A percentile compares a stretch with the other conserved stretches of the same genome.
Conservation (phyloP, 2,329 filamentous ascomycete species). For the Colletotrichum falcatum region DNA sequence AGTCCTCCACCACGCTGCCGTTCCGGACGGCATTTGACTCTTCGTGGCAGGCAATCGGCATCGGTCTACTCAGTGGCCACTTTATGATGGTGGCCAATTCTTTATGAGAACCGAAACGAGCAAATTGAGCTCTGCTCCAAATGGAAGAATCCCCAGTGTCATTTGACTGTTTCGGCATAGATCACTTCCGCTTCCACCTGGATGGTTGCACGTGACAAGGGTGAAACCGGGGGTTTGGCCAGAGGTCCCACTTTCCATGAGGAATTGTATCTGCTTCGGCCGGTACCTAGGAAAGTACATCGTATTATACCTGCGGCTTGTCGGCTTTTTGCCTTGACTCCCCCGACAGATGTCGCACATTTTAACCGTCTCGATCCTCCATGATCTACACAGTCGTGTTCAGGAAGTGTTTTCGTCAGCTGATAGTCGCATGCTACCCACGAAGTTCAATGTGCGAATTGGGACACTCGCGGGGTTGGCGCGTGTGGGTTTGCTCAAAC, state of each 20-base stretch:
- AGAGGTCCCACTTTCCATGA: background rate
- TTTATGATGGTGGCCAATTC: background rate
- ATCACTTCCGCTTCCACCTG: background rate
- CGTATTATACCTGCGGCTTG: background rate
- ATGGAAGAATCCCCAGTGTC: background rate
- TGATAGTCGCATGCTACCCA: background rate
- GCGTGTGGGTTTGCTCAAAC: background rate
- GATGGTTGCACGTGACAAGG: background rate
- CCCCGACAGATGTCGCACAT: background rate
- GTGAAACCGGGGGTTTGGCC: background rate
- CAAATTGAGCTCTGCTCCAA: background rate
- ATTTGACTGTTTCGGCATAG: background rate
- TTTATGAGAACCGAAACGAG: background rate
- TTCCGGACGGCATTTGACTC: background rate
- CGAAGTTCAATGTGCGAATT: background rate
- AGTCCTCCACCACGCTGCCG: background rate
- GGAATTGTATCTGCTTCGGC: too few relatives aligned
- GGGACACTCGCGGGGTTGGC: background rate
- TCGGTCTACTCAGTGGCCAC: background rate
- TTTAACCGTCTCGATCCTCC: background rate
- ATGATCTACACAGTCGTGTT: too few relatives aligned
- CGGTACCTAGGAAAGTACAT: too few relatives aligned
- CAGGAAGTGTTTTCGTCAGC: background rate
- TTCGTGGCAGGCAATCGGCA: background rate
- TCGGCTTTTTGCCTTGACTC: background rate